Evolutionary conservation across 225 moss, liverwort and hornwort genomes (phyloP).

Genomic region (Thuidium tamariscinum): DNA sequence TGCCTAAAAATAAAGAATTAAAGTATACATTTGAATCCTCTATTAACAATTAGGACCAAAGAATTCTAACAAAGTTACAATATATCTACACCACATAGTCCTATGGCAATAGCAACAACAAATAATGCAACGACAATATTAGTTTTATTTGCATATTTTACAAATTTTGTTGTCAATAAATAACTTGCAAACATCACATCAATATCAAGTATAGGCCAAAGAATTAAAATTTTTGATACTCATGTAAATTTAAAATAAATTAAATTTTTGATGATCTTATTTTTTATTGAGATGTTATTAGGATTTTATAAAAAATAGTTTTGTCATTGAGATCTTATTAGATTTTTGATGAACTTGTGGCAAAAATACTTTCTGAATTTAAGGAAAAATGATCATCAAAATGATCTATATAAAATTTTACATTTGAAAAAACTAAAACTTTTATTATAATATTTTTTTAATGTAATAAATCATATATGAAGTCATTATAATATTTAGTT

Average conservation of each 20-base stretch:
- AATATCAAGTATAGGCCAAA: neutral
- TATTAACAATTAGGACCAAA: no score
- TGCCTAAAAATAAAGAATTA: no score
- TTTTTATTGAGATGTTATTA: neutral
- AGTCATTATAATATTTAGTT: neutral
- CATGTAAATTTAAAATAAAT: neutral
- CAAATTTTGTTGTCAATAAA: neutral
- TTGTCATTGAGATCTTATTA: neutral
- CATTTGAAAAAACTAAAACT: neutral
- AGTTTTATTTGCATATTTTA: neutral
- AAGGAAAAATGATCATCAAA: neutral
- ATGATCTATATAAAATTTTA: no score
- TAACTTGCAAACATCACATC: neutral
- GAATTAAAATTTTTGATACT: neutral
- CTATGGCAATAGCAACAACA: accelerated
- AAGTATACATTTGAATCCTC: neutral
- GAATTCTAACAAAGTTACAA: neutral
- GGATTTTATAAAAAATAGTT: neutral
- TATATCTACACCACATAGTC: accelerated
- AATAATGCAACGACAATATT: neutral
- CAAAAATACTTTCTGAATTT: neutral
- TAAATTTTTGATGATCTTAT: neutral
- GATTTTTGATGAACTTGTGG: neutral
- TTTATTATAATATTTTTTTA: no score
- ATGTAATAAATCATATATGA: no score